Conservation (phyloP, 148 eudicot genomes). For the Salicornia ramosissima region DNA sequence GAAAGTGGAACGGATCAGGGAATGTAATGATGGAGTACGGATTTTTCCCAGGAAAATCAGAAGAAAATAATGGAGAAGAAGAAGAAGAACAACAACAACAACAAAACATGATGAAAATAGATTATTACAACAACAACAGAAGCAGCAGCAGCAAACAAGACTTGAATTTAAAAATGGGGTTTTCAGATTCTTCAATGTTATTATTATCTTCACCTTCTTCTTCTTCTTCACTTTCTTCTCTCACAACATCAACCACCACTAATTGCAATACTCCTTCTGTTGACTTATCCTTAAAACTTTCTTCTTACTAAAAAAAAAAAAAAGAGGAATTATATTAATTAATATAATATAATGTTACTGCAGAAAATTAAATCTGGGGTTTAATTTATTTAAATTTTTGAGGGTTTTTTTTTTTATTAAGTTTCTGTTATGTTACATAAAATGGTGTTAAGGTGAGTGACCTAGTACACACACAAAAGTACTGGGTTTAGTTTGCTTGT, state of each 20-base stretch:
- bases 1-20: slow-evolving; percentile 26
- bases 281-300: slow-evolving; percentile 74
- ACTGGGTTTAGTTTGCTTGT: slow-evolving; percentile 19
- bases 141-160: slow-evolving; percentile 5
- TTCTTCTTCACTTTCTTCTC: slow-evolving; percentile 29
- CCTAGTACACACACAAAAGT: slow-evolving; percentile 22
- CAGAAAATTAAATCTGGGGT: no score
- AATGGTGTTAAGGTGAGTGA: slow-evolving; percentile 21
- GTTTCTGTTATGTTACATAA: slow-evolving; percentile 32
- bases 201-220: slow-evolving; percentile 16
- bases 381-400: no score
- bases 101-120: neutral
- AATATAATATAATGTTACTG: no score
- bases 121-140: neutral
- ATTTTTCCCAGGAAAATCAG: slow-evolving; percentile 40
- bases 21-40: slow-evolving; percentile 51
- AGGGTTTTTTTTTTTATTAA: slow-evolving; percentile 17
- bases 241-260: slow-evolving; percentile 24
- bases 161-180: slow-evolving; percentile 33
- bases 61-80: neutral
- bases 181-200: slow-evolving; percentile 6
- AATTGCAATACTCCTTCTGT: slow-evolving; percentile 27
- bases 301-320: neutral
- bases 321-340: neutral
- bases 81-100: neutral